phyloP scores from a whole-genome alignment of 805 yeast species.

The Wickerhamiella musiphila region DNA sequence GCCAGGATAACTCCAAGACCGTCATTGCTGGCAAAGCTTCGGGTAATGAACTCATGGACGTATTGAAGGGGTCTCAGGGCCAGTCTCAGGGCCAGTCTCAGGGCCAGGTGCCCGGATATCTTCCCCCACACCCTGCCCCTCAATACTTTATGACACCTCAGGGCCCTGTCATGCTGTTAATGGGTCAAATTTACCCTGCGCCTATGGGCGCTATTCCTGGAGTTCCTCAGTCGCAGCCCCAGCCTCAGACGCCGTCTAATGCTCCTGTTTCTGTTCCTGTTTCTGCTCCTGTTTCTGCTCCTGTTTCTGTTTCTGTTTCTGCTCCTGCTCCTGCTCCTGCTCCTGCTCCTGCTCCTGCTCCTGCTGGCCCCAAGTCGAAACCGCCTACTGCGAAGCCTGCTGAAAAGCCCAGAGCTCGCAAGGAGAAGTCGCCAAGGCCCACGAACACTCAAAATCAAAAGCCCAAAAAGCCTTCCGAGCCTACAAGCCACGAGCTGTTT shows the following conservation, averaged over 20 bases:
- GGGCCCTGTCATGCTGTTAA: too few species aligned
- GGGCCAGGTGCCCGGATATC: too few species aligned
- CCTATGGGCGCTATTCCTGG: too few species aligned
- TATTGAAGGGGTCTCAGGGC: too few species aligned
- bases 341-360: conserved; percentile 8
- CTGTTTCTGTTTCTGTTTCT: conserved; percentile 10
- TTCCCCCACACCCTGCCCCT: too few species aligned
- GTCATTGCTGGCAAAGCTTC: too few species aligned
- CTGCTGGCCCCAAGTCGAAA: conserved; percentile 1
- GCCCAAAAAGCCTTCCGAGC: conserved; percentile 4
- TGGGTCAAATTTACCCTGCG: too few species aligned
- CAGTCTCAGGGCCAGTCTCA: conserved; percentile 3
- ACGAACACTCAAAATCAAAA: conserved; percentile 1
- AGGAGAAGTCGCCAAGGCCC: conserved; percentile 8
- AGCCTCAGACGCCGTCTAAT: neutral
- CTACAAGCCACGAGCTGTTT: conserved; percentile 8
- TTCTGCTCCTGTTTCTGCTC: conserved; percentile 12
- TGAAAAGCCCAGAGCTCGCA: conserved; percentile 5
- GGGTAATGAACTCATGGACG: too few species aligned
- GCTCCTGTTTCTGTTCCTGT: conserved; percentile 5
- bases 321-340: conserved; percentile 15
- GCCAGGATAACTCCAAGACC: too few species aligned
- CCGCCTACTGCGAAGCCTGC: conserved; percentile 15
- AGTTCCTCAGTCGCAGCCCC: conserved; percentile 6
- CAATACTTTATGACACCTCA: too few species aligned